phyloP scores from a whole-genome alignment of 2,329 filamentous ascomycete species.

The Fusarium newnesense region DNA sequence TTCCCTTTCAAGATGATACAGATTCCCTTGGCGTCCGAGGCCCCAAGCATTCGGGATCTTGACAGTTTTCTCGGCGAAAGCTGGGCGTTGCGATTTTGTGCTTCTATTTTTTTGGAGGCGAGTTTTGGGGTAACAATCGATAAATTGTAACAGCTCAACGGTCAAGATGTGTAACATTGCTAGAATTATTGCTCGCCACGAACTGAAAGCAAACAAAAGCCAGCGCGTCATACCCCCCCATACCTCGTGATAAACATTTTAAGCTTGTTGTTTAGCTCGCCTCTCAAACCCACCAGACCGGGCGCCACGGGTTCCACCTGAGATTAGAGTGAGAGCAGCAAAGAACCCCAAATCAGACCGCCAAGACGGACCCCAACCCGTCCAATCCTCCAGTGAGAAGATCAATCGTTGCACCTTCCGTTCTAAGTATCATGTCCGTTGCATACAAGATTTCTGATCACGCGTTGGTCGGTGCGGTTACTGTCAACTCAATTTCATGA shows the following conservation, averaged over 20 bases:
- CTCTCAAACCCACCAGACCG: background rate
- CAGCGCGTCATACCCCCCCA: slow-evolving; percentile 7
- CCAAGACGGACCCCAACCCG: slow-evolving; percentile 26
- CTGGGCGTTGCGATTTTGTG: background rate
- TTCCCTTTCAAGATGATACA: slow-evolving; percentile 24
- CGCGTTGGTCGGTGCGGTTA: slow-evolving; percentile 8
- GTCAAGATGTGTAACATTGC: background rate
- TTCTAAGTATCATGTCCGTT: slow-evolving; percentile 33
- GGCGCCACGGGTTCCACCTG: slow-evolving; percentile 6
- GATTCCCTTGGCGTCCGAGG: background rate
- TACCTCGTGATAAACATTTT: slow-evolving; percentile 26
- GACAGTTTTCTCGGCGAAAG: slow-evolving; percentile 21
- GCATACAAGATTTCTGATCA: slow-evolving; percentile 13
- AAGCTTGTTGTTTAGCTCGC: slow-evolving; percentile 30
- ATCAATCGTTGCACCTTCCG: slow-evolving; percentile 39
- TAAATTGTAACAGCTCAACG: background rate
- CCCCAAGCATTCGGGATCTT: slow-evolving; percentile 22
- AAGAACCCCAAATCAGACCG: background rate
- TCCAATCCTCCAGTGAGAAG: slow-evolving; percentile 8
- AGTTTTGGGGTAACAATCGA: slow-evolving; percentile 15
- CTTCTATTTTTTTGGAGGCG: background rate
- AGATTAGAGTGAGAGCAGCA: background rate
- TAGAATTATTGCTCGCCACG: background rate
- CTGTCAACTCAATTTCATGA: background rate
- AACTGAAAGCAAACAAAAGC: background rate